A percentile compares a stretch with the other conserved stretches of the same genome.
phyloP scores from a whole-genome alignment of 768 basidiomycete genomes.

The Rhodotorula babjevae region DNA sequence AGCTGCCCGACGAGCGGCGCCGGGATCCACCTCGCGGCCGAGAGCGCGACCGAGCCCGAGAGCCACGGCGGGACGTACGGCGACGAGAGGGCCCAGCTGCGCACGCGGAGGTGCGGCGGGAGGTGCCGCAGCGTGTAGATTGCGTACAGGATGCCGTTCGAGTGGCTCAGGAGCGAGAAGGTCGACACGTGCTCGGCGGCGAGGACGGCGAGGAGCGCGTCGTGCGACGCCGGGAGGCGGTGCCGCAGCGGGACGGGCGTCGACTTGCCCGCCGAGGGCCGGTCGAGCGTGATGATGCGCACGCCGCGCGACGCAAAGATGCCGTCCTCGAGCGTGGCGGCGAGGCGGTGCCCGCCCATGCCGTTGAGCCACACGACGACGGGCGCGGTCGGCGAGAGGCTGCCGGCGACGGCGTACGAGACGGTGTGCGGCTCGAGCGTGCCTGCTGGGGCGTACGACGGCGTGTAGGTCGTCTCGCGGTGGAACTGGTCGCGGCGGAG shows the following conservation, averaged over 20 bases:
- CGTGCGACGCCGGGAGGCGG: background rate
- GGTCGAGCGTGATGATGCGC: constrained; percentile 22
- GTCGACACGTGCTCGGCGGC: background rate
- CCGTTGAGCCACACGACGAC: constrained; percentile 24
- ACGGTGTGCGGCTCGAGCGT: background rate
- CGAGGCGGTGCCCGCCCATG: constrained; percentile 19
- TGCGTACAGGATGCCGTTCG: constrained; percentile 31
- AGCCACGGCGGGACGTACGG: constrained; percentile 24
- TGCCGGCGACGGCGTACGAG: constrained; percentile 19
- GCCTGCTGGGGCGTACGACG: background rate
- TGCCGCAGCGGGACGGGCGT: background rate
- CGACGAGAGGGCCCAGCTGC: constrained; percentile 12
- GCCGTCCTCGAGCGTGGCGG: constrained; percentile 2
- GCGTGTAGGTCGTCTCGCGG: background rate
- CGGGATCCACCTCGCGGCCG: constrained; percentile 14
- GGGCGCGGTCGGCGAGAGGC: background rate
- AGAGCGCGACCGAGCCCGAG: constrained; percentile 1
- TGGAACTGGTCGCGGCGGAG: background rate
- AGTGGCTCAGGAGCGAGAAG: constrained; percentile 17
- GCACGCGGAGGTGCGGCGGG: background rate
- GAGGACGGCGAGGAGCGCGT: constrained; percentile 13
- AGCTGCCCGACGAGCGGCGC: background rate
- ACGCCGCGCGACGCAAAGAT: background rate
- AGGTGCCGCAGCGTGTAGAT: constrained; percentile 17
- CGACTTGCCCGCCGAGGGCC: constrained; percentile 2